Conservation (phyloP, 768 basidiomycete species). For the Phlebiopsis flavidoalba region DNA sequence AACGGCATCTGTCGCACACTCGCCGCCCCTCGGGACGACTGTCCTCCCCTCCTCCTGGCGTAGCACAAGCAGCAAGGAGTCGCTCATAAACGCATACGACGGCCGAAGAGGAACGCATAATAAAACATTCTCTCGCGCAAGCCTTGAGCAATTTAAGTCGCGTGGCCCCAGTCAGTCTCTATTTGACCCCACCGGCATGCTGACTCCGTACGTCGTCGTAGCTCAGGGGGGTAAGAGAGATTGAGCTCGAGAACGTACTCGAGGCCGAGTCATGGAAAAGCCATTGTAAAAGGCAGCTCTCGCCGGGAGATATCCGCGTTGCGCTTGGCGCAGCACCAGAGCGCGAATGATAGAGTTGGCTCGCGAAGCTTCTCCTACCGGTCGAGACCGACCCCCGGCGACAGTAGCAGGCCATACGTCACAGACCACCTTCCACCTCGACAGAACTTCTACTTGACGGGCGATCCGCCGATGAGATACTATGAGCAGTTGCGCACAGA, state of each 20-base stretch:
- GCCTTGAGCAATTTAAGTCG: constrained; percentile 82
- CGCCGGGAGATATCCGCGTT: constrained; percentile 65
- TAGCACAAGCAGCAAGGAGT: constrained; percentile 59
- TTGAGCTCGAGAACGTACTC: constrained; percentile 72
- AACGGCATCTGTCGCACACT: constrained; percentile 30
- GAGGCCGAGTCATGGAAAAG: constrained; percentile 87
- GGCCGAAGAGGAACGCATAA: constrained; percentile 86
- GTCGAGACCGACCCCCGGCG: constrained; percentile 13
- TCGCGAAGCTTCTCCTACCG: constrained; percentile 18
- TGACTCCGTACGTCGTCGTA: constrained; percentile 28
- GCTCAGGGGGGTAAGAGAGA: constrained; percentile 84
- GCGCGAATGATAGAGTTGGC: constrained; percentile 29
- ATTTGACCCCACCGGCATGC: neutral
- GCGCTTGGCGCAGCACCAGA: constrained; percentile 53
- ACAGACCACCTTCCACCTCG: constrained; percentile 30
- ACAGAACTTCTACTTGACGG: constrained; percentile 64
- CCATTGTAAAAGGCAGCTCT: constrained; percentile 74
- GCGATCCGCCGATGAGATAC: constrained; percentile 76
- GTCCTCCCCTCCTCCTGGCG: constrained; percentile 46
- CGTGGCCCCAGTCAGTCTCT: neutral
- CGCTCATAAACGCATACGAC: constrained; percentile 85
- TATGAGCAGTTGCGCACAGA: constrained; percentile 67
- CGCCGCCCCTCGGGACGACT: constrained; percentile 61
- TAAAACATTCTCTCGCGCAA: constrained; percentile 79
- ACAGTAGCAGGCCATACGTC: constrained; percentile 10